A percentile compares a stretch with the other conserved stretches of the same genome.
These are phyloP conservation scores for Skeletonema costatum DNA, from an alignment of 108 stramenopile species.

Conservation along the genomic window DNA sequence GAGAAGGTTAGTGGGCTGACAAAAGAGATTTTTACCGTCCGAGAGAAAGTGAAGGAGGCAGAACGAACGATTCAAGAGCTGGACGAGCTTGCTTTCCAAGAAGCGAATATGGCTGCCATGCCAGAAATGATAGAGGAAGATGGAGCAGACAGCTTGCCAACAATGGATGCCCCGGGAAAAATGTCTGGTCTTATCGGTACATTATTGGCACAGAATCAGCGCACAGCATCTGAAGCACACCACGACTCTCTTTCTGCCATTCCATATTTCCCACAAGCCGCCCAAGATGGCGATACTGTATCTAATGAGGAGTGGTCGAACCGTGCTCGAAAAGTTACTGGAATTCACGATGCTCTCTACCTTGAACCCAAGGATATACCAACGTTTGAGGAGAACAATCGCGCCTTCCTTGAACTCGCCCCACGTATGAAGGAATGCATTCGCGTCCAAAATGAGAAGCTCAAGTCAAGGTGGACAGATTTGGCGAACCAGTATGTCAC, in stretches of 20 bases:
- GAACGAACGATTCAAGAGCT: slow-evolving; percentile 32
- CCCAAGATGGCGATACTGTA: slow-evolving; percentile 6
- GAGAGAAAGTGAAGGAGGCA: slow-evolving; percentile 32
- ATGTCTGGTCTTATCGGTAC: slow-evolving; percentile 43
- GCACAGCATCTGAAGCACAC: slow-evolving; percentile 65
- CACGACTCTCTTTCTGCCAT: slow-evolving; percentile 49
- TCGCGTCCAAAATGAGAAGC: slow-evolving; percentile 56
- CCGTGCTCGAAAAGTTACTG: slow-evolving; percentile 70
- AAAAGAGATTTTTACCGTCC: slow-evolving; percentile 19
- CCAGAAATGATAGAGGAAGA: slow-evolving; percentile 24
- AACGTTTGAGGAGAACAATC: slow-evolving; percentile 56
- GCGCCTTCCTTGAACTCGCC: slow-evolving; percentile 50
- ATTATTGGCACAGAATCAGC: slow-evolving; percentile 62
- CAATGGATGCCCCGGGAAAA: slow-evolving; percentile 33
- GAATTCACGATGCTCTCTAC: slow-evolving; percentile 73
- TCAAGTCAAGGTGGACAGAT: slow-evolving; percentile 58
- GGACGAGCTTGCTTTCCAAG: slow-evolving; percentile 5
- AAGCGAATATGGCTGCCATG: background rate
- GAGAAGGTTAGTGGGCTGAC: background rate
- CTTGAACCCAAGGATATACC: slow-evolving; percentile 73
- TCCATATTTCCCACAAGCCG: slow-evolving; percentile 15
- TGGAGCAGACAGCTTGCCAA: slow-evolving; percentile 13
- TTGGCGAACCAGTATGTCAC: slow-evolving; percentile 80
- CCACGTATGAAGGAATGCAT: slow-evolving; percentile 72
- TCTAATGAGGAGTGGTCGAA: slow-evolving; percentile 66